Evolutionary conservation across 108 stramenopile species (phyloP).

Genomic region (Epithemia pelagica): DNA sequence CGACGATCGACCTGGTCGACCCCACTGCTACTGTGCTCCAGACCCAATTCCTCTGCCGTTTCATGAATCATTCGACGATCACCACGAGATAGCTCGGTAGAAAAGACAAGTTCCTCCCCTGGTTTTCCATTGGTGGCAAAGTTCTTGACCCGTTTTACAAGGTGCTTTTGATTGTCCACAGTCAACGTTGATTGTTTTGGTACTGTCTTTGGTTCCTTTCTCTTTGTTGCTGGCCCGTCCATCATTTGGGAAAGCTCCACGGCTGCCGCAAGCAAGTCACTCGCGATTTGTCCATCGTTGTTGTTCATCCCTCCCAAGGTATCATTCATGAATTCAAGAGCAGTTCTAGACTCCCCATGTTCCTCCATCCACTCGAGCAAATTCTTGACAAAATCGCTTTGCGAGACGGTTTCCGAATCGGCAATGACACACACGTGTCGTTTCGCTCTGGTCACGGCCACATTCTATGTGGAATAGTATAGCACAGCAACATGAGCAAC

Average conservation of each 20-base stretch:
- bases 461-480: no score
- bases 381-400: constrained; percentile 57
- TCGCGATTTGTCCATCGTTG: constrained; percentile 12
- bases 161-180: not conserved
- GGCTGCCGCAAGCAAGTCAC: constrained; percentile 29
- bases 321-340: constrained; percentile 39
- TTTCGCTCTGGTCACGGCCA: constrained; percentile 96
- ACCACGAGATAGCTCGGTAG: constrained; percentile 30
- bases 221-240: constrained; percentile 10
- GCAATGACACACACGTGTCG: constrained; percentile 74
- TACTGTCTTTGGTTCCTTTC: not conserved
- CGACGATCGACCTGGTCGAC: constrained; percentile 32
- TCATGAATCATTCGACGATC: constrained; percentile 53
- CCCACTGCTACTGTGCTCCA: constrained; percentile 46
- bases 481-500: no score
- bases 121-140: constrained; percentile 37
- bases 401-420: constrained; percentile 79
- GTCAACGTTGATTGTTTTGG: not conserved
- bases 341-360: constrained; percentile 68
- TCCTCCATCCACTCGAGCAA: constrained; percentile 73
- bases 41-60: constrained; percentile 48
- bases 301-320: not conserved
- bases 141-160: constrained; percentile 39
- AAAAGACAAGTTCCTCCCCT: constrained; percentile 44
- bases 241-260: constrained; percentile 22